Evolutionary conservation across 164 flowering plant species (phyloP), one percentile per base, ranked within the genome.

Genomic region (Piper betle): DNA sequence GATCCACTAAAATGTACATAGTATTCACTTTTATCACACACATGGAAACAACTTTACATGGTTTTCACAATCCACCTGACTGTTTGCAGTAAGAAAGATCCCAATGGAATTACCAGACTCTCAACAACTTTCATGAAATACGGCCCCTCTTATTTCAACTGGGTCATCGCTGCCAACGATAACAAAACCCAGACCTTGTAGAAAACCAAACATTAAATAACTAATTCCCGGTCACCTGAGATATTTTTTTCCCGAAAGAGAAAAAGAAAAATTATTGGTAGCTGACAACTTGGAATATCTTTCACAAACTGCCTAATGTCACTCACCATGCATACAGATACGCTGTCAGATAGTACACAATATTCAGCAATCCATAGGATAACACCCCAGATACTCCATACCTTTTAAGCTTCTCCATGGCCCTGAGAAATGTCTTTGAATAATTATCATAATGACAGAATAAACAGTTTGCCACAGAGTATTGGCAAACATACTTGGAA

Each of bases 271-370:
- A n/a, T n/a, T n/a, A n/a, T n/a, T n/a, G n/a, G n/a, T n/a, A n/a
- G n/a, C n/a, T n/a, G n/a, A n/a, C 60, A 39, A 17, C 60, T 15
- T 20, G 2, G n/a, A 3, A 7, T 15, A 58, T 4, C 1, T 16
- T 4, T 53, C 19, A 62, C 19, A 37, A 19, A 43, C 16, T 58
- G 19, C 15, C n/a, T 39, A 16, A 57, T 37, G 50, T 20, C 18
- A 80, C 85, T 79, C 68, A 84, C 93, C 93, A 88, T 16, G 84
- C 92, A 57, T 84, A 37, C 18, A 90, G 83, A 70, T 87, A 90
- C 17, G 91, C 71, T 25, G 80, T 72, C 42, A 81, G 80, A 67
- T 90, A 87, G 75, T 90, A 90, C 18, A 64, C 84, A 37, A 95
- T 87, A 69, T 90, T 90, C 61, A 90, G 72, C 11, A 87, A 73